Conservation (phyloP, 192 early-diverging fungal species). For the Podila epicladia region DNA sequence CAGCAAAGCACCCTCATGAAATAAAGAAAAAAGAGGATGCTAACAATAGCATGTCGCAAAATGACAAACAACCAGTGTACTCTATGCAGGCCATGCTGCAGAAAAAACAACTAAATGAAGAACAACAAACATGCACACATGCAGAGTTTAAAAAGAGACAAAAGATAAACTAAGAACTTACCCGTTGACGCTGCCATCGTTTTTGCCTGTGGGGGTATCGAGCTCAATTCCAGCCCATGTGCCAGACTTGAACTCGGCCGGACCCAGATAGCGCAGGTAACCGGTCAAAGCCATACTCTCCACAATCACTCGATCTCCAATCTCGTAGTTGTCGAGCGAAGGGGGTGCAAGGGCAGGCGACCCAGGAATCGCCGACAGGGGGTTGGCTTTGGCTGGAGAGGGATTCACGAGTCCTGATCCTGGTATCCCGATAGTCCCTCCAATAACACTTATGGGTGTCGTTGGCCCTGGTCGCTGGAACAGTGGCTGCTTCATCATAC, state of each 20-base stretch:
- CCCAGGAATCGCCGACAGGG: conserved; percentile 14
- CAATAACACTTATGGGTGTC: not conserved
- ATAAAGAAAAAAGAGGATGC: not conserved
- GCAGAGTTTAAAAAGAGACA: not conserved
- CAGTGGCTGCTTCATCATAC: conserved; percentile 28
- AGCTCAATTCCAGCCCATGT: conserved; percentile 85
- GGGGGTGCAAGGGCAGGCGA: conserved; percentile 40
- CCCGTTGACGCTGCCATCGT: conserved; percentile 78
- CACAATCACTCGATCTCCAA: conserved; percentile 72
- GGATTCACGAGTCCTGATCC: not conserved
- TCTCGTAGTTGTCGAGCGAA: conserved; percentile 46
- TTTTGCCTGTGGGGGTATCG: conserved; percentile 78
- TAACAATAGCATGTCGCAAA: not conserved
- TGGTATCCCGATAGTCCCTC: not conserved
- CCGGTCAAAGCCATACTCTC: conserved; percentile 68
- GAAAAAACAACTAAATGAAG: not conserved
- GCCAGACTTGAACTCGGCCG: conserved; percentile 77
- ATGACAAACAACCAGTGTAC: not conserved
- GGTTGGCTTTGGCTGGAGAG: conserved; percentile 14
- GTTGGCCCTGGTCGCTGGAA: conserved; percentile 25
- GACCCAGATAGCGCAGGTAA: conserved; percentile 77
- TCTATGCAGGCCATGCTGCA: not conserved
- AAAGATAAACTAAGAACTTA: conserved; percentile 30
- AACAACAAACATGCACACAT: conserved; percentile 1
- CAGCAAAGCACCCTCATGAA: not conserved